Evolutionary conservation across 306 rosid genomes (phyloP).

Genomic region (Acacia confusa): DNA sequence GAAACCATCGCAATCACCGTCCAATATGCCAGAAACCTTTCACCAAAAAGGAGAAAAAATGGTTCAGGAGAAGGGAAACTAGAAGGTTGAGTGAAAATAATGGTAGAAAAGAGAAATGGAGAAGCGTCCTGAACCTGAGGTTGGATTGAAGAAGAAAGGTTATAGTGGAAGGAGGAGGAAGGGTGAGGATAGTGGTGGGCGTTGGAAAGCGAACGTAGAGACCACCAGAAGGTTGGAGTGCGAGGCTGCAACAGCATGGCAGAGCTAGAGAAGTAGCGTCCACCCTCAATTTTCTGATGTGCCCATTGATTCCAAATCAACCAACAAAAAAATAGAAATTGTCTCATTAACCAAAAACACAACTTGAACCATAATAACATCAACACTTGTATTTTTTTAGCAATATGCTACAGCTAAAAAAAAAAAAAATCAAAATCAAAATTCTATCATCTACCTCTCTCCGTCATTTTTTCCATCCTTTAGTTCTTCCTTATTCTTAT

Average conservation of each 20-base stretch:
- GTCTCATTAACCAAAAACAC: no score
- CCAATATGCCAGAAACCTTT: constrained; percentile 26
- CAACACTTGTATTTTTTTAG: no score
- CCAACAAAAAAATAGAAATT: no score
- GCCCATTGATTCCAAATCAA: no score
- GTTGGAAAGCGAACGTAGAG: constrained; percentile 21
- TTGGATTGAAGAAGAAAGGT: constrained; percentile 31
- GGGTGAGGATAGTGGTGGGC: neutral
- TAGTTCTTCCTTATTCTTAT: no score
- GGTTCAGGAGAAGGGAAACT: neutral
- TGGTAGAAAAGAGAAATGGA: neutral
- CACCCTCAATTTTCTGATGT: no score
- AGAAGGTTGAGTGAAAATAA: neutral
- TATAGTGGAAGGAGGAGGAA: constrained; percentile 25
- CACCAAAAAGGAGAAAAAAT: neutral
- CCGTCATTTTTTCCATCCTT: no score
- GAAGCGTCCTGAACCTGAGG: constrained; percentile 33
- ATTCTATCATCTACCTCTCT: no score
- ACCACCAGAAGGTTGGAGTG: constrained; percentile 28
- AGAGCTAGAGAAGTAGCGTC: neutral
- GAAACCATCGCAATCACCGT: constrained; percentile 42
- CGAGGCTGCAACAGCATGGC: constrained; percentile 50
- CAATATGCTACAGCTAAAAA: no score
- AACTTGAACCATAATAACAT: no score
- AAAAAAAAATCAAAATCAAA: no score